Percentiles rank a stretch among this genome's conserved stretches.
These are phyloP conservation scores for Amanita molliuscula DNA, from an alignment of 768 basidiomycete species.

Conservation along the genomic window DNA sequence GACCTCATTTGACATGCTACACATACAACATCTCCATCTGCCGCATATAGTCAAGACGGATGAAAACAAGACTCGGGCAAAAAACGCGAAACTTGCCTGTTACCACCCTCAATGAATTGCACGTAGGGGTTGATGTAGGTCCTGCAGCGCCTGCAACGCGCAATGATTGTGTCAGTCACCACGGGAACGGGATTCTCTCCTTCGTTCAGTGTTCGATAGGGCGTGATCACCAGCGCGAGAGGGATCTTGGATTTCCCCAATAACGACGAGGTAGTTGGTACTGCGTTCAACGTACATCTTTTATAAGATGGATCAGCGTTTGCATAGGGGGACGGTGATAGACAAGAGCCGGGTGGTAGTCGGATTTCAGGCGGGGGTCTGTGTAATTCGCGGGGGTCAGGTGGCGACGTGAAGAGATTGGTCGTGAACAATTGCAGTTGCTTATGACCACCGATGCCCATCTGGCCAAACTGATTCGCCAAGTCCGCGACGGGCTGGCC, in stretches of 20 bases:
- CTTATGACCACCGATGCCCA: slow-evolving; percentile 77
- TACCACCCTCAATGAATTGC: slow-evolving; percentile 96
- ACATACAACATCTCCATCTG: slow-evolving; percentile 99
- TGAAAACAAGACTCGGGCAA: neutral
- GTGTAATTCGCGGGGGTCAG: slow-evolving; percentile 79
- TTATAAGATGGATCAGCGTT: slow-evolving; percentile 90
- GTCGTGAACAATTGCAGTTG: slow-evolving; percentile 74
- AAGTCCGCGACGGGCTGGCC: slow-evolving; percentile 53
- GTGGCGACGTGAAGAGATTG: slow-evolving; percentile 87
- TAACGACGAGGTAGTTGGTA: slow-evolving; percentile 83
- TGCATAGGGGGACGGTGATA: slow-evolving; percentile 67
- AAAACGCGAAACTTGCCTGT: slow-evolving; percentile 38
- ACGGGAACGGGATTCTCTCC: slow-evolving; percentile 84
- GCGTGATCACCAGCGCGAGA: slow-evolving; percentile 80
- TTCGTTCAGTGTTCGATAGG: slow-evolving; percentile 78
- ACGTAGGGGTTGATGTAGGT: slow-evolving; percentile 98
- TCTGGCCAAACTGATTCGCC: slow-evolving; percentile 78
- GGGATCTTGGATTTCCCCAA: slow-evolving; percentile 88
- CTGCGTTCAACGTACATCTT: slow-evolving; percentile 83
- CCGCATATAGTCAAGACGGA: neutral
- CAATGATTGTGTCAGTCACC: slow-evolving; percentile 88
- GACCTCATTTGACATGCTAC: slow-evolving; percentile 95
- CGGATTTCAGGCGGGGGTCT: slow-evolving; percentile 83
- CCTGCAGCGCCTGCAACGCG: slow-evolving; percentile 90
- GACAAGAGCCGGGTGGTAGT: slow-evolving; percentile 74